A percentile compares a stretch with the other conserved stretches of the same genome.
Conservation (phyloP, 208 protist species). For the Crithidia mellificae region DNA sequence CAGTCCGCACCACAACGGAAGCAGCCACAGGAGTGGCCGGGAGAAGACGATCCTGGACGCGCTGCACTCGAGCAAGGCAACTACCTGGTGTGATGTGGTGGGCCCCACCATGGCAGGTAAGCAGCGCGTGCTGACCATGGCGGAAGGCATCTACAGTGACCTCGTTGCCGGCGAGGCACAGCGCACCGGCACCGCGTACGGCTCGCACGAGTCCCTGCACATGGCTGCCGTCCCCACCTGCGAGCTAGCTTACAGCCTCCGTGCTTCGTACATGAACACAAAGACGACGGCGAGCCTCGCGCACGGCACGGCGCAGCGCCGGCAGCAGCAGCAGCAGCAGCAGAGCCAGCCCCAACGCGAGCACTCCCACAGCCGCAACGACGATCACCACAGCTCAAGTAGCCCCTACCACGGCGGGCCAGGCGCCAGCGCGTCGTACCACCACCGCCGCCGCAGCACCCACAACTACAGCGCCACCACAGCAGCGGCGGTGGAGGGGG, state of each 20-base stretch:
- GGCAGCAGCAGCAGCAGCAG: too few species aligned
- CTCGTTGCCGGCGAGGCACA: slow-evolving; percentile 9
- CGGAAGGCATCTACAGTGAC: slow-evolving; percentile 41
- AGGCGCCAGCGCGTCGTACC: too few species aligned
- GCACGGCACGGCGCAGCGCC: too few species aligned
- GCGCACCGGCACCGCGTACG: not conserved
- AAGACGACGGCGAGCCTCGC: too few species aligned
- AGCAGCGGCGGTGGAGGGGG: too few species aligned
- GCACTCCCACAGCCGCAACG: too few species aligned
- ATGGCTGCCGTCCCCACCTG: slow-evolving; percentile 33
- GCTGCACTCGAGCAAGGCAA: not conserved
- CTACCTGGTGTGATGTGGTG: slow-evolving; percentile 31
- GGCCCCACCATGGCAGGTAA: slow-evolving; percentile 42
- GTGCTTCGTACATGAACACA: slow-evolving; percentile 38
- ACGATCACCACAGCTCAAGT: not conserved
- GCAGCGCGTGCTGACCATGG: slow-evolving; percentile 42
- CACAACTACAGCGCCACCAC: not conserved
- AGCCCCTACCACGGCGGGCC: not conserved
- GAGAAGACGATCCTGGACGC: not conserved
- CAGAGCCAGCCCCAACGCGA: too few species aligned
- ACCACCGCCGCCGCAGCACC: not conserved
- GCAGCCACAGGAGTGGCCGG: not conserved
- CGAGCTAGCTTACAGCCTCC: slow-evolving; percentile 57
- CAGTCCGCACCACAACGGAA: not conserved
- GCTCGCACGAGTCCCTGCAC: not conserved